Conservation (phyloP, 305 asterid species). For the Ilex paraguariensis region DNA sequence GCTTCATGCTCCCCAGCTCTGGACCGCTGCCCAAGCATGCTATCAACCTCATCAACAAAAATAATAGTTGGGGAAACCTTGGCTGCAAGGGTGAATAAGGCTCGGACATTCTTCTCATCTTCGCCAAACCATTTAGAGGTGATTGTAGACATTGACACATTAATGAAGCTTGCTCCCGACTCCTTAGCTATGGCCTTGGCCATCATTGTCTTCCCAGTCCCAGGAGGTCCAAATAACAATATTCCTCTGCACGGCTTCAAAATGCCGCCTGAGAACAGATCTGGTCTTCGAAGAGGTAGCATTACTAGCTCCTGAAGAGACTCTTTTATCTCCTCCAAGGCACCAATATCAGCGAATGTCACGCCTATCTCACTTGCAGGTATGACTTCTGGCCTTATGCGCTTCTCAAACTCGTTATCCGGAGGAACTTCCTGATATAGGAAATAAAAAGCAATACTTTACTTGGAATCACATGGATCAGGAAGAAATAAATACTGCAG, state of each 20-base stretch:
- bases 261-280: conserved; percentile 87
- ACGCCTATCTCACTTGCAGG: conserved; percentile 77
- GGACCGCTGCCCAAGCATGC: conserved; percentile 89
- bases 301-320: conserved; percentile 88
- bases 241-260: conserved; percentile 87
- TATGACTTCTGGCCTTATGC: conserved; percentile 82
- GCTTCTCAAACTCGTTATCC: conserved; percentile 92
- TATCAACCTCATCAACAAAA: conserved; percentile 94
- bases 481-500: not conserved
- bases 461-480: not conserved
- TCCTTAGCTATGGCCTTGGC: conserved; percentile 92
- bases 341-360: conserved; percentile 86
- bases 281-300: conserved; percentile 85
- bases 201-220: conserved; percentile 89
- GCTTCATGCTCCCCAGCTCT: conserved; percentile 96
- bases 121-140: conserved; percentile 96
- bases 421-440: conserved; percentile 63
- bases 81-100: conserved; percentile 85
- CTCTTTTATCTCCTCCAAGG: conserved; percentile 76
- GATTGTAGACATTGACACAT: conserved; percentile 80
- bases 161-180: conserved; percentile 92
- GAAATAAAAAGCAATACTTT: conserved; percentile 5
- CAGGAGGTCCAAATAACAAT: conserved; percentile 89
- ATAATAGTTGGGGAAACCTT: conserved; percentile 94
- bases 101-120: conserved; percentile 88